phyloP scores from a whole-genome alignment of 345 rosid genomes.

The Lumnitzera racemosa region DNA sequence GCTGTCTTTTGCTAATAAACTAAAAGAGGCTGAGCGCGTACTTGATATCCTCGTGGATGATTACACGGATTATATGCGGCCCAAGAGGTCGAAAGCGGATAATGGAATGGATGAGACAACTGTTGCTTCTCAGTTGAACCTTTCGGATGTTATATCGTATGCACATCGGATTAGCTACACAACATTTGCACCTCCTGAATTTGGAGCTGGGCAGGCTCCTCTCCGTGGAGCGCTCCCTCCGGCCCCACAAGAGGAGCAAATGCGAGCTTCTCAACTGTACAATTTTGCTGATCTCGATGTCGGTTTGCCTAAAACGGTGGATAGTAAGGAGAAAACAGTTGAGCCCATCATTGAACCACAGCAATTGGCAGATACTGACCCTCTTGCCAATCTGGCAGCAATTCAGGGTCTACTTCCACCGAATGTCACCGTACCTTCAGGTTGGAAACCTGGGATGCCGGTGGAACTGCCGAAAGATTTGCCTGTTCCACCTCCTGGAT shows the following conservation, averaged over 20 bases:
- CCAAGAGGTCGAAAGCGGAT: slow-evolving; percentile 38
- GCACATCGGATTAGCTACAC: slow-evolving; percentile 93
- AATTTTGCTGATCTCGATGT: slow-evolving; percentile 78
- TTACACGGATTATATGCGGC: slow-evolving; percentile 68
- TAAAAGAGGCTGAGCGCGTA: slow-evolving; percentile 70
- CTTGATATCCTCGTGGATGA: slow-evolving; percentile 82
- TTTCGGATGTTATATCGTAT: slow-evolving; percentile 66
- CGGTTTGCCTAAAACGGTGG: slow-evolving; percentile 60
- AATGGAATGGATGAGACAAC: slow-evolving; percentile 41
- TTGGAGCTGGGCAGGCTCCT: slow-evolving; percentile 82
- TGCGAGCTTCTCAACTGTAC: slow-evolving; percentile 89
- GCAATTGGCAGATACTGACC: slow-evolving; percentile 24
- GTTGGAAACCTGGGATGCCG: slow-evolving; percentile 98
- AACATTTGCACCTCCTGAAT: slow-evolving; percentile 89
- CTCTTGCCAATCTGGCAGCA: slow-evolving; percentile 34
- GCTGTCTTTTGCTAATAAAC: slow-evolving; percentile 66
- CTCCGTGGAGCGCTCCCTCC: slow-evolving; percentile 95
- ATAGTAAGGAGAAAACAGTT: slow-evolving; percentile 44
- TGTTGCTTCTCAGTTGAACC: slow-evolving; percentile 64
- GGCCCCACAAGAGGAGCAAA: slow-evolving; percentile 95
- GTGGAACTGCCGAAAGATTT: slow-evolving; percentile 67
- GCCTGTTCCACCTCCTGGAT: slow-evolving; percentile 79
- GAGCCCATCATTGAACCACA: slow-evolving; percentile 71
- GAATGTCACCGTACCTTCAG: slow-evolving; percentile 58
- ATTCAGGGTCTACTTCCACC: slow-evolving; percentile 58